Percentiles rank a stretch among this genome's conserved stretches.
Evolutionary conservation across 2,329 filamentous ascomycete genomes (phyloP).

Genomic region (Atkinsonella texensis): DNA sequence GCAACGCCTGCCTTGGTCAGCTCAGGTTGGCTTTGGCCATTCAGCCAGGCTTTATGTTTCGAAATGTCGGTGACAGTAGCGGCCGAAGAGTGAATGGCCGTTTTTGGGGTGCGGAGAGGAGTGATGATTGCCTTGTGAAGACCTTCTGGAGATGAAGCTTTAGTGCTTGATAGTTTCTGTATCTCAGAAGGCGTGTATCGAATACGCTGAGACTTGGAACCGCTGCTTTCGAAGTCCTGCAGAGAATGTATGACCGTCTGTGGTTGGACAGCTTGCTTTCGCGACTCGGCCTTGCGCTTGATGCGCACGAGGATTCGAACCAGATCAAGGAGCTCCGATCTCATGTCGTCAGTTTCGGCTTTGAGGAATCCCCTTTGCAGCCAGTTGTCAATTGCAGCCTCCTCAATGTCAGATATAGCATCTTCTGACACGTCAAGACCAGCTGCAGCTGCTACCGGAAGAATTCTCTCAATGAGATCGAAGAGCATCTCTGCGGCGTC

Average conservation of each 20-base stretch:
- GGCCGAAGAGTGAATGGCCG: background rate
- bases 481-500: constrained; percentile 10
- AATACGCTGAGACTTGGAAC: background rate
- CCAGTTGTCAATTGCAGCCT: constrained; percentile 16
- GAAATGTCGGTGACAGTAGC: background rate
- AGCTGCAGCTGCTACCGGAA: constrained; percentile 8
- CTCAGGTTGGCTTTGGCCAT: background rate
- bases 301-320: constrained; percentile 13
- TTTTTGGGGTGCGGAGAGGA: background rate
- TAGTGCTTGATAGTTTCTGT: background rate
- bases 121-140: background rate
- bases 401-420: constrained; percentile 13
- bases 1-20: background rate
- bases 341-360: constrained; percentile 12
- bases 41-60: constrained; percentile 3
- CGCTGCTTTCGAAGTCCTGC: background rate
- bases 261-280: constrained; percentile 4
- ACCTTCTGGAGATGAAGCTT: background rate
- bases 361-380: constrained; percentile 14
- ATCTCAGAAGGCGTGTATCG: constrained; percentile 4
- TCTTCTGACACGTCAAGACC: constrained; percentile 6
- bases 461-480: constrained; percentile 8
- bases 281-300: constrained; percentile 12
- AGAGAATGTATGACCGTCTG: background rate
- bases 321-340: constrained; percentile 10